Evolutionary conservation across 352 stramenopile species (phyloP).

Genomic region (Chrysophaeum taylorii): DNA sequence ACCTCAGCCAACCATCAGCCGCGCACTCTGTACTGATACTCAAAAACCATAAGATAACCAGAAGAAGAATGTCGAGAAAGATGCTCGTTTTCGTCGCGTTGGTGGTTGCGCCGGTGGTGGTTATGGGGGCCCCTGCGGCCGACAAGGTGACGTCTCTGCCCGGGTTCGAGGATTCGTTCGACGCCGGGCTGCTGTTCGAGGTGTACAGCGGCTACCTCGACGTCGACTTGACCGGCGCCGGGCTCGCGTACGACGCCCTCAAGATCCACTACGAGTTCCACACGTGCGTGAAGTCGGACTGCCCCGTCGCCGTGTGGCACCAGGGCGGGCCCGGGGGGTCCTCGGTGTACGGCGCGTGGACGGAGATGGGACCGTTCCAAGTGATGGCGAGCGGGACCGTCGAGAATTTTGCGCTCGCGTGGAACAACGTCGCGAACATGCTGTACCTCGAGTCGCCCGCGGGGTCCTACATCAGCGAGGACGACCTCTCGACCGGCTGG

Average conservation of each 20-base stretch:
- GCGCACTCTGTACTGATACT: too few species aligned
- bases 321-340: slow-evolving; percentile 60
- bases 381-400: slow-evolving; percentile 47
- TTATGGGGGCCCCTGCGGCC: too few species aligned
- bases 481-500: slow-evolving; percentile 39
- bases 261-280: slow-evolving; percentile 23
- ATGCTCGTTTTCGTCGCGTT: too few species aligned
- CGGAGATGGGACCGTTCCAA: slow-evolving; percentile 56
- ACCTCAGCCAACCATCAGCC: too few species aligned
- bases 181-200: slow-evolving; percentile 1
- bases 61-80: too few species aligned
- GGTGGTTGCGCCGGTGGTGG: too few species aligned
- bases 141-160: neutral
- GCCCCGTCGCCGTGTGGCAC: slow-evolving; percentile 47
- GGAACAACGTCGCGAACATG: slow-evolving; percentile 35
- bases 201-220: slow-evolving; percentile 23
- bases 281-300: slow-evolving; percentile 10
- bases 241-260: slow-evolving; percentile 11
- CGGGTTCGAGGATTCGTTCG: neutral
- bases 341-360: slow-evolving; percentile 51
- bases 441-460: slow-evolving; percentile 39
- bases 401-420: slow-evolving; percentile 42
- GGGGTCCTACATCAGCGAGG: slow-evolving; percentile 30
- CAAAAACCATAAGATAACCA: too few species aligned
- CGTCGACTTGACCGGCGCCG: neutral